Evolutionary conservation across 257 asterid species (phyloP), one percentile per base, ranked within the genome.

Genomic region (Plantago elongata): DNA sequence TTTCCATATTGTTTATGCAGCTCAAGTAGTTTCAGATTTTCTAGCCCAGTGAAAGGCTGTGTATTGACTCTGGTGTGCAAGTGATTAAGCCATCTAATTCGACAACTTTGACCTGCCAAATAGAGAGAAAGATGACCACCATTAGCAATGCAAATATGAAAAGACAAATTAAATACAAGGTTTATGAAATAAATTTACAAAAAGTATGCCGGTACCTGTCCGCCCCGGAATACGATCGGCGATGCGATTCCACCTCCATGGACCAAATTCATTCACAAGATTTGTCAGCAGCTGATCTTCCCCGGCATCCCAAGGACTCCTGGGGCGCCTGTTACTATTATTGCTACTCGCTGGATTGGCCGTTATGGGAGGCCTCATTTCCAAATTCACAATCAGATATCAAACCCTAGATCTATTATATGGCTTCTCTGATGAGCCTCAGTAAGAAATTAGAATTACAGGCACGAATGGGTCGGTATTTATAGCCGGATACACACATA

Each of bases 41-140:
- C 86, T 49, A 72, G 59, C 46, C 6, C 56, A 54, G 54, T 69
- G 54, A 80, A 77, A 9, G 83, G 83, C 1, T 11, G 13, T 61
- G 47, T 80, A 15, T 74, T 54, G 40, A 80, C 46, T 27, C 49
- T 50, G 5, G 86, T 81, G 16, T 72, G 51, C 68, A 80, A 59
- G 57, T 80, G 86, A 63, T 80, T 80, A 7, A 72, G 45, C 83
- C 86, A 80, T 64, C 86, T 74, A 30, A 74, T 49, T 57, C 86
- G 72, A 54, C 86, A 80, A 61, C 86, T 80, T 76, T 67, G 70
- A 45, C 82, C 85, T 80, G 67, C n/a, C 18, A 66, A 44, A 45
- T 50, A 60, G 57, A 22, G 15, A 57, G 48, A 66, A 62, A 44
- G 29, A 34, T 15, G 46, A 58, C 45, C 11, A 51, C 54, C 44